A percentile compares a stretch with the other conserved stretches of the same genome.
These are phyloP conservation scores for Axilococcus clingmanii DNA, from an alignment of 139 green algal genomes.

Conservation along the genomic window DNA sequence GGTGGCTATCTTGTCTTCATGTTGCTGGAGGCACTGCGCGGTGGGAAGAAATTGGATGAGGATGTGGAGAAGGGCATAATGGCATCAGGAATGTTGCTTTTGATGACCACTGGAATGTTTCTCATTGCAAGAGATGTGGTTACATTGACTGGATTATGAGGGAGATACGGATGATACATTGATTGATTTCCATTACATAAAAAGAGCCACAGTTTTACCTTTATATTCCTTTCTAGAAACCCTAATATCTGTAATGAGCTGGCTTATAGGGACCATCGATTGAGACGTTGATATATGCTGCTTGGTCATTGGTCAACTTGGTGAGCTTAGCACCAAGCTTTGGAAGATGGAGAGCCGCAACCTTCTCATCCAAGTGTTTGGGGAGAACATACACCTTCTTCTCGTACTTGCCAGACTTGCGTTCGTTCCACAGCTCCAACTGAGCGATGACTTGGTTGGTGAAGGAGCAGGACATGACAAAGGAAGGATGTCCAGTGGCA, in stretches of 20 bases:
- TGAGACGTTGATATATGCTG: conserved; percentile 95
- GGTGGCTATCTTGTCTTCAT: conserved; percentile 88
- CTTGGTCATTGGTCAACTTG: conserved; percentile 78
- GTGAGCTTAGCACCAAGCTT: conserved; percentile 98
- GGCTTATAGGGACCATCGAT: conserved; percentile 95
- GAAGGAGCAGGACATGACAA: conserved; percentile 99
- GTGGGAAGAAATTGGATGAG: conserved; percentile 74
- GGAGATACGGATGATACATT: background rate
- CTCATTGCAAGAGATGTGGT: conserved; percentile 68
- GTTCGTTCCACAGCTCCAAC: conserved; percentile 99
- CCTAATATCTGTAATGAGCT: conserved; percentile 89
- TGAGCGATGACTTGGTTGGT: conserved; percentile 99
- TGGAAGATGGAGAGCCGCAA: conserved; percentile 86
- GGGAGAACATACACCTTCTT: conserved; percentile 99
- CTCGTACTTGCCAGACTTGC: conserved; percentile 87
- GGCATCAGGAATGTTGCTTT: conserved; percentile 74
- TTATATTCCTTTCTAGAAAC: background rate
- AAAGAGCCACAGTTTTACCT: background rate
- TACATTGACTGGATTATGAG: background rate
- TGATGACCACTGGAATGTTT: conserved; percentile 66
- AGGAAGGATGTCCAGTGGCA: conserved; percentile 97
- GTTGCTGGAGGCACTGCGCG: conserved; percentile 67
- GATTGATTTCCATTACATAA: background rate
- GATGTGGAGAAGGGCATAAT: conserved; percentile 79
- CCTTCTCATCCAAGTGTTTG: conserved; percentile 99